phyloP scores from a whole-genome alignment of 176 grass and related monocot species.

The Panicum miliaceum region DNA sequence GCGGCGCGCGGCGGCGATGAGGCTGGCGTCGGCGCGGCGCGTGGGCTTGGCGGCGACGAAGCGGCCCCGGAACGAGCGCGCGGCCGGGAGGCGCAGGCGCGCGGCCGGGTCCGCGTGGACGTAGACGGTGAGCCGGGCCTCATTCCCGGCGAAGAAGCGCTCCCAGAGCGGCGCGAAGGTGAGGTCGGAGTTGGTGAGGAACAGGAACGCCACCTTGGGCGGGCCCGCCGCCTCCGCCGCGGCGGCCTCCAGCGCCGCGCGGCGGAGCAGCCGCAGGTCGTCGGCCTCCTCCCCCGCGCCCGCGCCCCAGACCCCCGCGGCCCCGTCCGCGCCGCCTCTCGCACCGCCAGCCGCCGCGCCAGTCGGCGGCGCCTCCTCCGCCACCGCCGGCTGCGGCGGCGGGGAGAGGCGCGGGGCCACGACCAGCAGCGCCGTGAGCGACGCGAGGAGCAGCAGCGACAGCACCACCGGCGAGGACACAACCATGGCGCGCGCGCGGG shows the following conservation, averaged over 20 bases:
- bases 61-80: constrained; percentile 57
- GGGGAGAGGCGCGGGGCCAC: constrained; percentile 42
- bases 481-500: constrained; percentile 25
- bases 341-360: background rate
- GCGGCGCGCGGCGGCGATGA: constrained; percentile 75
- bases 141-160: constrained; percentile 71
- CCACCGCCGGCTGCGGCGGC: background rate
- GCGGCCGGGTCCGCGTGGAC: constrained; percentile 72
- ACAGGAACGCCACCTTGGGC: constrained; percentile 88
- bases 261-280: constrained; percentile 67
- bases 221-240: background rate
- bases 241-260: constrained; percentile 44
- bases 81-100: constrained; percentile 28
- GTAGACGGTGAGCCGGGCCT: constrained; percentile 54
- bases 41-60: constrained; percentile 74
- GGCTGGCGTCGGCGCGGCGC: constrained; percentile 66
- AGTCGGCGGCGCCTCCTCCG: background rate
- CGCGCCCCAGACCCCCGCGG: background rate
- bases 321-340: background rate
- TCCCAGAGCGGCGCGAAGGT: constrained; percentile 86
- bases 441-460: constrained; percentile 51
- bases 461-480: constrained; percentile 49
- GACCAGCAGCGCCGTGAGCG: constrained; percentile 52
- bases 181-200: constrained; percentile 85
- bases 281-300: constrained; percentile 38